These are phyloP conservation scores for Metarhizium sp. DNA, from an alignment of 2,329 filamentous ascomycete species.

Conservation along the genomic window DNA sequence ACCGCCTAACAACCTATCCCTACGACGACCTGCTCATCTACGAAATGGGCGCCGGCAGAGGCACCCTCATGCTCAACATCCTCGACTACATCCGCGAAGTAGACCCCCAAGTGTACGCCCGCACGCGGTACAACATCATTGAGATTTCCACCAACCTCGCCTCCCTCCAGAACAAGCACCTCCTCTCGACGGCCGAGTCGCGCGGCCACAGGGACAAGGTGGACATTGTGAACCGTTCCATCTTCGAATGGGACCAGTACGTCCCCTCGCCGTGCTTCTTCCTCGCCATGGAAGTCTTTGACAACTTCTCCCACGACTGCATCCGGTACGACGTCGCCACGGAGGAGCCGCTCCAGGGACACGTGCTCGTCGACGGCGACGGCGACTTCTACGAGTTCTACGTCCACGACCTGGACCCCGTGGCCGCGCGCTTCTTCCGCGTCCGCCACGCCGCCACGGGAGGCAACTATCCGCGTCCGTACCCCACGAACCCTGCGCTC, in stretches of 20 bases:
- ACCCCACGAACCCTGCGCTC: slow-evolving; percentile 41
- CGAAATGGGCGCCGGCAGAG: slow-evolving; percentile 96
- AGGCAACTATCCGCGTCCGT: slow-evolving; percentile 55
- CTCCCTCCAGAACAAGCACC: slow-evolving; percentile 61
- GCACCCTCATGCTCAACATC: slow-evolving; percentile 96
- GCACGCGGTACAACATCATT: slow-evolving; percentile 90
- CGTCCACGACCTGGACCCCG: slow-evolving; percentile 66
- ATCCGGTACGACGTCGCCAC: slow-evolving; percentile 83
- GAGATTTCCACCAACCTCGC: slow-evolving; percentile 85
- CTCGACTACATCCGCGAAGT: slow-evolving; percentile 88
- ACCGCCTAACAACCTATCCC: slow-evolving; percentile 86
- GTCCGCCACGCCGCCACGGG: slow-evolving; percentile 71
- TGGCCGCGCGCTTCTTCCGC: slow-evolving; percentile 72
- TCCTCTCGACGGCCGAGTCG: slow-evolving; percentile 56
- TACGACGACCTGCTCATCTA: slow-evolving; percentile 97
- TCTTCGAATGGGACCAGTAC: slow-evolving; percentile 86
- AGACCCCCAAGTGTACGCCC: slow-evolving; percentile 85
- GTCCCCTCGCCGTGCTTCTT: slow-evolving; percentile 96
- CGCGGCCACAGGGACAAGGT: slow-evolving; percentile 76
- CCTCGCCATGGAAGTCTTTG: slow-evolving; percentile 93
- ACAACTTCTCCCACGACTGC: slow-evolving; percentile 94
- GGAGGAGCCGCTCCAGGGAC: slow-evolving; percentile 76
- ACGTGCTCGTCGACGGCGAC: slow-evolving; percentile 72
- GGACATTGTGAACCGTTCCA: slow-evolving; percentile 87
- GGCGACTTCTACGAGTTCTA: slow-evolving; percentile 97